A percentile compares a stretch with the other conserved stretches of the same genome.
Conservation (phyloP, 495 filamentous ascomycete genomes). For the Cryomyces antarcticus region DNA sequence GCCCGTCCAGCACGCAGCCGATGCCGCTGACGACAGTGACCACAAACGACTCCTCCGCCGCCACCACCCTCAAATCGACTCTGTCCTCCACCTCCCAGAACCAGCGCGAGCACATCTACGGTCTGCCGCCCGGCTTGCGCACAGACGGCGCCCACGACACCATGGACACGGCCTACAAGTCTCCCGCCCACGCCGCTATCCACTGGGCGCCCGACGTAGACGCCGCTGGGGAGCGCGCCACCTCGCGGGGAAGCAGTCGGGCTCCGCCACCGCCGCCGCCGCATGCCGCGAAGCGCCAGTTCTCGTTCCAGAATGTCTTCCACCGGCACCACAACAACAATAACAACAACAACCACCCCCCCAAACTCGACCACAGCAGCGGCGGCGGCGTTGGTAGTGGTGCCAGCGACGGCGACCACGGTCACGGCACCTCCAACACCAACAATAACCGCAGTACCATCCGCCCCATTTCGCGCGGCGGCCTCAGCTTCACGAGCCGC, state of each 20-base stretch:
- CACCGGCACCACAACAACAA: conserved; percentile 11
- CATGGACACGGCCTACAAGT: conserved; percentile 31
- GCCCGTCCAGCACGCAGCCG: background rate
- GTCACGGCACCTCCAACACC: no score
- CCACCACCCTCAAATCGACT: background rate
- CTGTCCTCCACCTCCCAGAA: background rate
- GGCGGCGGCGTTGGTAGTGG: background rate
- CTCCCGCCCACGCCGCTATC: conserved; percentile 19
- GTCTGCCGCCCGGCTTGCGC: conserved; percentile 7
- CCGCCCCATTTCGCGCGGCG: conserved; percentile 16
- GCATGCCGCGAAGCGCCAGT: conserved; percentile 43
- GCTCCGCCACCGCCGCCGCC: conserved; percentile 27
- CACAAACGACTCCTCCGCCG: background rate
- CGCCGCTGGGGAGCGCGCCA: conserved; percentile 9
- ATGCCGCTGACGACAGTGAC: conserved; percentile 3
- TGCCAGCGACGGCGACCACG: conserved; percentile 5
- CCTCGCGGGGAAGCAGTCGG: conserved; percentile 13
- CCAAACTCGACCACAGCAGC: background rate
- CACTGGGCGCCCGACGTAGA: conserved; percentile 21
- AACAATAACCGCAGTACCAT: background rate
- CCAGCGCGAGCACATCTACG: conserved; percentile 10
- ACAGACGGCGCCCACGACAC: background rate
- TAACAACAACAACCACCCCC: conserved; percentile 1
- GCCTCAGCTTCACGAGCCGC: conserved; percentile 24
- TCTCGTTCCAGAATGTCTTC: conserved; percentile 79